Base-by-base conservation (phyloP, 371 early-diverging fungal genomes). In the Apophysomyces elegans region DNA sequence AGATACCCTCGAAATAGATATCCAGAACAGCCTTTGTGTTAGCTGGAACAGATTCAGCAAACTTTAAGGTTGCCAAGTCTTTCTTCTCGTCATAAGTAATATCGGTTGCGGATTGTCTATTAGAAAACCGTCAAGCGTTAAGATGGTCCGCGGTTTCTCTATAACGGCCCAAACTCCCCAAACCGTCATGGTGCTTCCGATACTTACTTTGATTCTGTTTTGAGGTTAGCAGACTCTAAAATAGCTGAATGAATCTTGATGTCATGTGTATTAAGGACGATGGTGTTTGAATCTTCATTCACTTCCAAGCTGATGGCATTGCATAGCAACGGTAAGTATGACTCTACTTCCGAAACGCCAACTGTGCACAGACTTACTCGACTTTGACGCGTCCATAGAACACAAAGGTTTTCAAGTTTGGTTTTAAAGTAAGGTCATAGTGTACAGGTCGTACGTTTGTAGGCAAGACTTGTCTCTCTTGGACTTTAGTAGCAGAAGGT, bases 1-100 rank as follows among this genome's bases (percentile, higher is more conserved):
- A 85, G 46, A 82, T 76, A 66, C 95, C 95, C 61, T 86, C 83
- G 75, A 93, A 96, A 50, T 73, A 64, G 56, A 93, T 79, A 56
- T 77, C 78, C 64, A 96, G 73, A 47, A 83, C 76, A 37, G 90
- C 94, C 32, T 88, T 88, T 5, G 89, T 71, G 58, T 89, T 90
- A 26, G 85, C 86, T 38, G 85, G 82, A 11, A 96, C 75, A 9
- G 78, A 65, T 50, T 90, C 79, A 14, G 77, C 82, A 74, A 96
- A 95, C 1, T 79, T 83, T 59, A 96, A 76, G 3, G 88, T 90
- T 45, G 85, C 90, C 14, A 86, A 87, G 74, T 96, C 90, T 50
- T 83, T 84, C 61, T 84, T 79, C 64, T 85, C 83, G 69, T 93
- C 85, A 58, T 86, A 78, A 0, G 78, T 70, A 66, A 95, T 90